These are phyloP conservation scores for Tanacetum coccineum DNA, from an alignment of 129 eudicot genomes.

Conservation along the genomic window DNA sequence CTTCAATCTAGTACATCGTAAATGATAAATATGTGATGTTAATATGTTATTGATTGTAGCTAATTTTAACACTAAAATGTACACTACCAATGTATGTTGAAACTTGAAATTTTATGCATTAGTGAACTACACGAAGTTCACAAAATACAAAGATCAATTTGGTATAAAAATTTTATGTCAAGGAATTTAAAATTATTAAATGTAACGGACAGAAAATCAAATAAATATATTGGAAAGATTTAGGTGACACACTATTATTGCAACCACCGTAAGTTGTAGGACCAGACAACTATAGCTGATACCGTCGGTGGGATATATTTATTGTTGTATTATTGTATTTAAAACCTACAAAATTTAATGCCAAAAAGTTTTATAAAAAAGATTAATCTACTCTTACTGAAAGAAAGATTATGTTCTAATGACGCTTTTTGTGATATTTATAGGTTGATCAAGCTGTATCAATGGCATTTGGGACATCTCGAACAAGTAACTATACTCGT, in stretches of 20 bases:
- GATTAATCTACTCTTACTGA: background rate
- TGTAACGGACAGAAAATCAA: background rate
- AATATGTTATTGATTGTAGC: conserved; percentile 2
- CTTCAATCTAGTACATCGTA: too few species aligned
- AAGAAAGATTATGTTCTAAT: conserved; percentile 6
- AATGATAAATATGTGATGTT: background rate
- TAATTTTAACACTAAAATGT: background rate
- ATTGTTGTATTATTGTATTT: conserved; percentile 24
- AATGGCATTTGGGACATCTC: conserved; percentile 66
- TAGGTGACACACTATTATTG: conserved; percentile 31
- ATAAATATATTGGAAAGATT: conserved; percentile 7
- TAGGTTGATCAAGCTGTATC: conserved; percentile 87
- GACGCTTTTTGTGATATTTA: background rate
- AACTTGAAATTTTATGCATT: background rate
- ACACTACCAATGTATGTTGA: background rate
- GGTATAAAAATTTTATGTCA: background rate
- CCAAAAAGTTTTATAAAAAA: background rate
- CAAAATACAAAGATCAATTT: background rate
- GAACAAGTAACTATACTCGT: conserved; percentile 45
- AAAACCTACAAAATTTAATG: conserved; percentile 26
- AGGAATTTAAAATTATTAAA: background rate
- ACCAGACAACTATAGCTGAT: conserved; percentile 28
- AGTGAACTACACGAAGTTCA: background rate
- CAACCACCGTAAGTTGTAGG: conserved; percentile 17
- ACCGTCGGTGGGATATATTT: conserved; percentile 36